Conservation (phyloP, 768 basidiomycete species). For the Collybiopsis luxurians region DNA sequence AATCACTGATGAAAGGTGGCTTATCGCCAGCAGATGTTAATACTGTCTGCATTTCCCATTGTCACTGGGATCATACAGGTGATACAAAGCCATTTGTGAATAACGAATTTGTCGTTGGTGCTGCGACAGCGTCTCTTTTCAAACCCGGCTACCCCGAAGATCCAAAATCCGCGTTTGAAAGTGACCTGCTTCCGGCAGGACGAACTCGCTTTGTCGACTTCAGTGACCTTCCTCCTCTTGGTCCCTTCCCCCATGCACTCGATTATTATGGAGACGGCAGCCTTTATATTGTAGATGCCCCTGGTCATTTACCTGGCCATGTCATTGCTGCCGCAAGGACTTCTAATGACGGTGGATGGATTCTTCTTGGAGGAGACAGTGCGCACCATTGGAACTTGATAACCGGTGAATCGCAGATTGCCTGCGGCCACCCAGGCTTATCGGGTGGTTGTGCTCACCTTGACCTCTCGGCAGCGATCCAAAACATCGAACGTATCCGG, state of each 20-base stretch:
- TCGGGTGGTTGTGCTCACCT: constrained; percentile 37
- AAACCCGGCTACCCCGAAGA: constrained; percentile 39
- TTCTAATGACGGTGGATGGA: constrained; percentile 51
- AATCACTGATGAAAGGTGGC: constrained; percentile 50
- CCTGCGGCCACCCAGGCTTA: constrained; percentile 27
- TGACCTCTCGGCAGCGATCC: constrained; percentile 38
- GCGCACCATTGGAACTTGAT: constrained; percentile 54
- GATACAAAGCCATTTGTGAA: not conserved
- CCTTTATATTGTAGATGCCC: constrained; percentile 54
- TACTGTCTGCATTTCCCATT: constrained; percentile 16
- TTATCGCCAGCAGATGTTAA: constrained; percentile 38
- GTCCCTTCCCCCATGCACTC: constrained; percentile 47
- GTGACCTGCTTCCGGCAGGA: constrained; percentile 32
- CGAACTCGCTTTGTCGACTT: constrained; percentile 34
- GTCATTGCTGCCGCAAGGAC: constrained; percentile 54
- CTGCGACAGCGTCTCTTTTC: not conserved
- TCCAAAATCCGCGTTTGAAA: constrained; percentile 29
- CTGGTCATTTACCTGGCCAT: constrained; percentile 57
- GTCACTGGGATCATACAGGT: constrained; percentile 2
- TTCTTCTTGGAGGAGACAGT: constrained; percentile 54
- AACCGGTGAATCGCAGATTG: constrained; percentile 40
- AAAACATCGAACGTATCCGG: constrained; percentile 38
- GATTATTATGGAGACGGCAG: constrained; percentile 60
- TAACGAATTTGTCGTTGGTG: constrained; percentile 1
- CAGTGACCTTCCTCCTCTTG: constrained; percentile 37